Base-by-base conservation (phyloP, 2,329 filamentous ascomycete species). In the Aspergillus pseudonomiae region DNA sequence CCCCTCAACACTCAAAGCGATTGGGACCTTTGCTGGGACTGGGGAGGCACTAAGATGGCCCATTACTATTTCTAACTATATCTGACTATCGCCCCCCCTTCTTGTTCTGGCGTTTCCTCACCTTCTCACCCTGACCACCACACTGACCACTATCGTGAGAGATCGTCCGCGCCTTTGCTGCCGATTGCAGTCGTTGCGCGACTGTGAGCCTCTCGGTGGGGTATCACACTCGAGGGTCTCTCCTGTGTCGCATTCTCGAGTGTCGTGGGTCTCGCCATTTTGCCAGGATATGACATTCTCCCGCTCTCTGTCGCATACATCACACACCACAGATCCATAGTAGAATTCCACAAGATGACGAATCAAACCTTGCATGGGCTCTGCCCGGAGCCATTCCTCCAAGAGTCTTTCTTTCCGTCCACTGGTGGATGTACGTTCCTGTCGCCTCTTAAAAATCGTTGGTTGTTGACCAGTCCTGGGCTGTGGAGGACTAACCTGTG, bases 331-430 rank as follows among this genome's bases (percentile, higher is more conserved):
- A 58, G 48, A 57, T 32, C n/a, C 19, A 45, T 36, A 24, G 32
- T 59, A 46, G 52, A 45, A 48, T 57, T 41, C 16, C 39, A 30
- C 67, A 72, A 55, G 45, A 77, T 75, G 72, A 60, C 64, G 53
- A 65, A 64, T 43, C 50, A 56, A 9, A 58, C 65, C 54, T 39
- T 73, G 52, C 65, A 67, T 43, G 88, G 86, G 66, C 71, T 79
- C 21, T 96, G 92, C 77, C 86, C 87, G 19, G 68, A 83, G 58
- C 92, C 92, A 6, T 94, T 95, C 73, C 83, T 89, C 66, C 87
- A 91, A 74, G 83, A 84, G 63, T 78, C 79, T 34, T 76, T 84
- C 63, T 96, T 90, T 72, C 85, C 84, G 54, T 68, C 76, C 28
- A 79, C 75, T 52, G 86, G 85, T 71, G 91, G 91, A 78, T 92